Conservation (phyloP, 352 stramenopile genomes). For the Globisporangium yorkense region DNA sequence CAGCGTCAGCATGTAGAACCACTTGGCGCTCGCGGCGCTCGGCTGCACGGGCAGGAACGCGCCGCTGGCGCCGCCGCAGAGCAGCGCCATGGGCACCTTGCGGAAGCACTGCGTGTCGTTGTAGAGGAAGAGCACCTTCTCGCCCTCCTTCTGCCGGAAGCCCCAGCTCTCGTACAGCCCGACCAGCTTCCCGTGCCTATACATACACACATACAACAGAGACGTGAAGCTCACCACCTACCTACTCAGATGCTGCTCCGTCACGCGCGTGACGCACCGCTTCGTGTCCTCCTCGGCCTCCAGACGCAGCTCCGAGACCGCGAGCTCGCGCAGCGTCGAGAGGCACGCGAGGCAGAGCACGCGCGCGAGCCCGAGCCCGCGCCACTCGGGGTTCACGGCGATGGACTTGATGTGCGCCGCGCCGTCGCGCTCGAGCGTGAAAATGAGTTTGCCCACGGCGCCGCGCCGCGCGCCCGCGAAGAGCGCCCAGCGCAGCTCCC, state of each 20-base stretch:
- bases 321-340: conserved; percentile 52
- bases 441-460: conserved; percentile 74
- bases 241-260: no score
- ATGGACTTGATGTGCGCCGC: conserved; percentile 77
- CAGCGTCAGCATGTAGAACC: conserved; percentile 79
- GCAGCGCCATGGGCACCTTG: conserved; percentile 74
- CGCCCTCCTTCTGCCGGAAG: conserved; percentile 43
- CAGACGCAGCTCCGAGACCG: conserved; percentile 41
- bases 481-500: conserved; percentile 80
- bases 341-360: conserved; percentile 75
- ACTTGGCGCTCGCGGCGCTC: conserved; percentile 20
- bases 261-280: conserved; percentile 11
- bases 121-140: conserved; percentile 76
- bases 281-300: conserved; percentile 67
- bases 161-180: conserved; percentile 69
- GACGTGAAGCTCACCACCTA: no score
- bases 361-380: conserved; percentile 60
- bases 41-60: conserved; percentile 36
- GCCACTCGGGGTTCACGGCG: conserved; percentile 59
- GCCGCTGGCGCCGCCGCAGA: conserved; percentile 26
- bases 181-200: conserved; percentile 49
- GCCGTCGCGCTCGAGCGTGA: conserved; percentile 55
- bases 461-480: conserved; percentile 64
- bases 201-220: not conserved
- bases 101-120: conserved; percentile 81